Base-by-base conservation (phyloP, 1,284 basidiomycete species). In the Neolentinus lepideus region DNA sequence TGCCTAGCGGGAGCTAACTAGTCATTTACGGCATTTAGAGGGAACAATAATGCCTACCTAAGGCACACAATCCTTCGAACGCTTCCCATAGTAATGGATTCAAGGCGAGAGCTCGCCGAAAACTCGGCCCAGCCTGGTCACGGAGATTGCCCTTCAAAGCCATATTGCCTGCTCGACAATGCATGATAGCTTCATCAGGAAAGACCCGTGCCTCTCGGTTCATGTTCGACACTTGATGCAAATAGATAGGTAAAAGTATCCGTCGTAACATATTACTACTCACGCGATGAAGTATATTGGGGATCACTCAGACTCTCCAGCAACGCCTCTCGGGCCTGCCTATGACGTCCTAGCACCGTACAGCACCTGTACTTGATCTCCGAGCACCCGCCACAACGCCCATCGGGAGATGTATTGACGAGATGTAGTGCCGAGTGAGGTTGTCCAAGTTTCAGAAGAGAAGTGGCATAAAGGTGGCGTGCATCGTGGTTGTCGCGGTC, bases 81-180 rank as follows among this genome's bases (percentile, higher is more conserved):
- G 94, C 94, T 69, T 98, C 94, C 94, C 94, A 97, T 51, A 94
- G 71, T 71, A 92, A 83, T 22, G 91, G 90, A 67, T 94, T 87
- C 51, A 88, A 69, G 14, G 72, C 68, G 55, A 97, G 75, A 12
- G 92, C 91, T 57, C 84, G 79, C 35, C 78, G 77, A 67, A 90
- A 95, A 65, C 85, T 86, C 54, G 74, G 68, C 26, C 79, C 75
- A 14, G 94, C 94, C 60, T 81, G 78, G 54, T 88, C 85, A 2
- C 78, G 79, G 56, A 88, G 76, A 67, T 91, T 90, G 50, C 87
- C 89, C 69, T 85, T 88, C 65, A 84, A 63, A 33, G 90, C 88
- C 67, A 84, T 79, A 35, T 71, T 77, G 38, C 90, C 90, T 47
- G 85, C 79, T 64, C 81, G 77, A 76, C 87, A 89, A 60, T 81